Percentiles rank a stretch among this genome's conserved stretches.
Evolutionary conservation across 129 eudicot species (phyloP).

Genomic region (Helichrysum umbraculigerum): DNA sequence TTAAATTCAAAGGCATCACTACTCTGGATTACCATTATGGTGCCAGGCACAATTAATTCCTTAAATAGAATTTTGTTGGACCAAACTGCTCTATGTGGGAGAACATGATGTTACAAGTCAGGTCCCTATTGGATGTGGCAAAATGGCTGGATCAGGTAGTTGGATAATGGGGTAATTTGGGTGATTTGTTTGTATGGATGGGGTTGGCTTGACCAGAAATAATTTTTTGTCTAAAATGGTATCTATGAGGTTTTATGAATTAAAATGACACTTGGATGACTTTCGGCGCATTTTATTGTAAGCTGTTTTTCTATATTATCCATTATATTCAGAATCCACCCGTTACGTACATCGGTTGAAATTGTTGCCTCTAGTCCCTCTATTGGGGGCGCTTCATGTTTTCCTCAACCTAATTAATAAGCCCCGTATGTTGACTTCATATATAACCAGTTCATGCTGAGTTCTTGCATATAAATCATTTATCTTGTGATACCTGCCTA

Average conservation of each 20-base stretch:
- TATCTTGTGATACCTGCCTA: too few relatives aligned
- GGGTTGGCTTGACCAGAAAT: too few relatives aligned
- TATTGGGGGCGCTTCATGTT: too few relatives aligned
- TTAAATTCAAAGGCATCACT: neutral
- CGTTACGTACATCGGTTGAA: neutral
- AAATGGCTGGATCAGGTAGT: too few relatives aligned
- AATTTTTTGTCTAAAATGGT: too few relatives aligned
- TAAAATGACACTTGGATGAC: neutral
- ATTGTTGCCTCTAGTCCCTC: neutral
- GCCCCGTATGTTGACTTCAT: too few relatives aligned
- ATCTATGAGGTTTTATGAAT: neutral
- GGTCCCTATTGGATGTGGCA: neutral
- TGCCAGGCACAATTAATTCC: neutral
- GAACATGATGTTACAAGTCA: neutral
- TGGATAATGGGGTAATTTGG: too few relatives aligned
- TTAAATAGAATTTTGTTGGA: neutral
- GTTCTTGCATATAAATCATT: too few relatives aligned
- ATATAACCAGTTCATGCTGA: too few relatives aligned
- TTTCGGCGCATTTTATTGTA: too few relatives aligned
- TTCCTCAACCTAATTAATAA: too few relatives aligned
- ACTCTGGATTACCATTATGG: neutral
- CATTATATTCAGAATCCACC: neutral
- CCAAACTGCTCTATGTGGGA: neutral
- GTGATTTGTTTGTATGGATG: too few relatives aligned
- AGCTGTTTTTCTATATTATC: neutral